Base-by-base conservation (phyloP, 768 basidiomycete genomes). In the Suillus alpinus region DNA sequence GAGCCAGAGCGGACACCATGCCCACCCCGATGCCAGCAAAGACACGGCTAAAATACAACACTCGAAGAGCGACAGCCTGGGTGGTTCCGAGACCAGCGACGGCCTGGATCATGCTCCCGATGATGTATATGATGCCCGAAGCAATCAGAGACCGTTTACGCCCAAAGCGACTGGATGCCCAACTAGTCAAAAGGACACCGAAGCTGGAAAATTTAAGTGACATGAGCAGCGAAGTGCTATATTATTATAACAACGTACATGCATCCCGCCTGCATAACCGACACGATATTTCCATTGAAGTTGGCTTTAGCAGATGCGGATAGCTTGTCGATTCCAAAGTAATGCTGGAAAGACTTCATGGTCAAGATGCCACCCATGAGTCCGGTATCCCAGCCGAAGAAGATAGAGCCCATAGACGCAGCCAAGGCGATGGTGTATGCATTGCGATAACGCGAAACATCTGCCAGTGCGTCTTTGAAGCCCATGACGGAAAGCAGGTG, bases 21-120 rank as follows among this genome's bases (percentile, higher is more conserved):
- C 83, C 83, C 39, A 85, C 82, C 1, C 85, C 84, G 53, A 85
- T 72, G 7, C 86, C 86, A 9, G 81, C 77, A 0, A 87, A 64
- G 70, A 86, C 85, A 14, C 83, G 76, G 43, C 76, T 73, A 66
- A 77, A 77, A 63, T 77, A 78, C 13, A 78, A 68, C 12, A 78
- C 71, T 13, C 69, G 64, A 23, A 78, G 66, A 26, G 67, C 75
- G 12, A 73, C 70, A 29, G 51, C 58, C 61, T 65, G 63, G 46
- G 67, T 70, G 57, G 68, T 75, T 16, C 78, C 76, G 1, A 80
- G 60, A 2, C 79, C 78, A 9, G 75, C 75, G 49, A 80, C 63
- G 43, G 68, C 69, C 62, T 82, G 80, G 13, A 82, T 67, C 6
- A 76, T 16, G 58, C 78, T 79, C 32, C 81, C 80, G 46, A 81